Conservation (phyloP, 2,329 filamentous ascomycete genomes). For the Cadophora gregata region DNA sequence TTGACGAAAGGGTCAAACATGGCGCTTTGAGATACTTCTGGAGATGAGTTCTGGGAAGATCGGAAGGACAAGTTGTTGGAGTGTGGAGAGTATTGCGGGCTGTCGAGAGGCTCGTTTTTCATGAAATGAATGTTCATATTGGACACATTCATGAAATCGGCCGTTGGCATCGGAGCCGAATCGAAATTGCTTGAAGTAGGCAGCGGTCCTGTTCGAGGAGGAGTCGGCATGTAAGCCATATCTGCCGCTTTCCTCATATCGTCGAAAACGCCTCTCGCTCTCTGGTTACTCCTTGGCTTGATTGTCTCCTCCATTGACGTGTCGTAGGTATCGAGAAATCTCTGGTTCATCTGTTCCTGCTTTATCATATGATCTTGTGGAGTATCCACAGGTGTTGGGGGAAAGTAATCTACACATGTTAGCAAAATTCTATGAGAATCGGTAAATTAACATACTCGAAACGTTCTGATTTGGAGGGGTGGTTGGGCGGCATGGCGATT, state of each 20-base stretch:
- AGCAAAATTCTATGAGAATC: slow-evolving; percentile 22
- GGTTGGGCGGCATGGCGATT: slow-evolving; percentile 55
- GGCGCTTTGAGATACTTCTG: slow-evolving; percentile 56
- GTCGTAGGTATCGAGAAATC: slow-evolving; percentile 67
- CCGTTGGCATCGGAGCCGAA: slow-evolving; percentile 59
- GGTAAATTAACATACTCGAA: slow-evolving; percentile 55
- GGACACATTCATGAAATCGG: slow-evolving; percentile 61
- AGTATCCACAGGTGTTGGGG: slow-evolving; percentile 71
- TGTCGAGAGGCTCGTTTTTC: slow-evolving; percentile 42
- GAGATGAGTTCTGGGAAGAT: slow-evolving; percentile 55
- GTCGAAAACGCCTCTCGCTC: slow-evolving; percentile 60
- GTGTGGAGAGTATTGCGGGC: slow-evolving; percentile 39
- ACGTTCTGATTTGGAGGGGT: slow-evolving; percentile 68
- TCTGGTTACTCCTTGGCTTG: slow-evolving; percentile 58
- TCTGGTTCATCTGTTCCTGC: slow-evolving; percentile 46
- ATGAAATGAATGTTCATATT: slow-evolving; percentile 53
- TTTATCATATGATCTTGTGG: slow-evolving; percentile 55
- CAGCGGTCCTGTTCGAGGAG: slow-evolving; percentile 58
- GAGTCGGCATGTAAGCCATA: slow-evolving; percentile 58
- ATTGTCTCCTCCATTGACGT: slow-evolving; percentile 71
- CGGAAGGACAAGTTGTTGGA: slow-evolving; percentile 41
- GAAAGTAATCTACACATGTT: slow-evolving; percentile 61
- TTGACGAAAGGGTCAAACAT: slow-evolving; percentile 53
- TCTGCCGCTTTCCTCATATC: slow-evolving; percentile 64
- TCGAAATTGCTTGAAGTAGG: slow-evolving; percentile 53